Conservation (phyloP, 2,329 filamentous ascomycete genomes). For the Ophiostoma novo-ulmi region DNA sequence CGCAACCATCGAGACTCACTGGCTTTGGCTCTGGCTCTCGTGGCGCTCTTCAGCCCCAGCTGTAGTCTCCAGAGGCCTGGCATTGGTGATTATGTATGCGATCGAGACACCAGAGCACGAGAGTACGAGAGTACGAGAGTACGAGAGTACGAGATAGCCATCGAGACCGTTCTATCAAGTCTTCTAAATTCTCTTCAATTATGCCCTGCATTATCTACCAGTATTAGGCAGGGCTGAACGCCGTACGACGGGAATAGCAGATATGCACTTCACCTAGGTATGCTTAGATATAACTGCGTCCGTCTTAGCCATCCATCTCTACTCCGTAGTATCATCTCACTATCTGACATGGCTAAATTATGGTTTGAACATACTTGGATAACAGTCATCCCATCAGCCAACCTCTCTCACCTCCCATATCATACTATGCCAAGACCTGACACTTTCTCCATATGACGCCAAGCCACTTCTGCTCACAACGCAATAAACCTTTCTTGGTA, state of each 20-base stretch:
- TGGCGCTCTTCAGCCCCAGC: neutral
- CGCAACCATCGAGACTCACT: neutral
- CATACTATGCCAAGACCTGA: constrained; percentile 3
- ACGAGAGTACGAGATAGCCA: neutral
- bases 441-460: constrained; percentile 11
- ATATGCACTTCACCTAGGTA: neutral
- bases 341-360: neutral
- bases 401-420: neutral
- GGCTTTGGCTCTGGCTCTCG: neutral
- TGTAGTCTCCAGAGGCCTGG: neutral
- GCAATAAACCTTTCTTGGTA: constrained; percentile 11
- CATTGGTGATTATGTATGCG: neutral
- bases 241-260: neutral
- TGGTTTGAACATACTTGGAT: neutral
- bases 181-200: neutral
- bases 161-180: neutral
- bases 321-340: neutral
- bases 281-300: neutral
- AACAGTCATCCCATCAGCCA: neutral
- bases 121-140: neutral
- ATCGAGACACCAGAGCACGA: neutral
- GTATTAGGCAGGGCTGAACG: neutral
- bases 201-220: neutral
- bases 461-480: neutral
- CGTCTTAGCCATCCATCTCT: neutral